These are phyloP conservation scores for Colletotrichum paranaense DNA, from an alignment of 2,329 filamentous ascomycete species.

Conservation along the genomic window DNA sequence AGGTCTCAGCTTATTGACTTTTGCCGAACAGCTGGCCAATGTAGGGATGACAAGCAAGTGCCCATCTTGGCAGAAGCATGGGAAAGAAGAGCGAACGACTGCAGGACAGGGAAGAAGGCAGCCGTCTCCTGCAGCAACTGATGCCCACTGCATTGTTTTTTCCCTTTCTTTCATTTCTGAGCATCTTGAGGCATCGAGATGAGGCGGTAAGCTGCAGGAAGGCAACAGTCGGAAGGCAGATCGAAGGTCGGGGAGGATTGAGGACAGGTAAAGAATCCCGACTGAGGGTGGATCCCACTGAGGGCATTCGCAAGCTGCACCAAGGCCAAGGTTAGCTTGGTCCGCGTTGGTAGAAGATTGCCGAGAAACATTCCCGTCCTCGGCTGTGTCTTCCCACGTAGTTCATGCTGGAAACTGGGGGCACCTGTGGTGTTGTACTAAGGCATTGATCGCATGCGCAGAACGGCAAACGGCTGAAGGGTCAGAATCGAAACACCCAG, in stretches of 20 bases:
- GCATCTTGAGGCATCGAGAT: not conserved
- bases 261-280: not conserved
- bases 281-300: not conserved
- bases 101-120: not conserved
- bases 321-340: not conserved
- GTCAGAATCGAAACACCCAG: not conserved
- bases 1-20: conserved; percentile 3
- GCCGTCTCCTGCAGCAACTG: not conserved
- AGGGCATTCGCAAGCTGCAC: conserved; percentile 13
- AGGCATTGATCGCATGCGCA: not conserved
- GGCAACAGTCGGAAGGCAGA: not conserved
- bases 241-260: not conserved
- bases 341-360: not conserved
- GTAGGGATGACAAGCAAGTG: not conserved
- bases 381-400: not conserved
- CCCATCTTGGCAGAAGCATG: not conserved
- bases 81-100: not conserved
- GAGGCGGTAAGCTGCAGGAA: conserved; percentile 4
- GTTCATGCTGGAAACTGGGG: not conserved
- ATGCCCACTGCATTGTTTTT: not conserved
- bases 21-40: not conserved
- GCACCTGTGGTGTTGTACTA: not conserved
- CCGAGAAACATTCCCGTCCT: not conserved
- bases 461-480: not conserved
- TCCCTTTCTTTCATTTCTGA: not conserved